Percentiles rank a stretch among this genome's conserved stretches.
Conservation (phyloP, 192 early-diverging fungal species). For the Coemansia sp. region DNA sequence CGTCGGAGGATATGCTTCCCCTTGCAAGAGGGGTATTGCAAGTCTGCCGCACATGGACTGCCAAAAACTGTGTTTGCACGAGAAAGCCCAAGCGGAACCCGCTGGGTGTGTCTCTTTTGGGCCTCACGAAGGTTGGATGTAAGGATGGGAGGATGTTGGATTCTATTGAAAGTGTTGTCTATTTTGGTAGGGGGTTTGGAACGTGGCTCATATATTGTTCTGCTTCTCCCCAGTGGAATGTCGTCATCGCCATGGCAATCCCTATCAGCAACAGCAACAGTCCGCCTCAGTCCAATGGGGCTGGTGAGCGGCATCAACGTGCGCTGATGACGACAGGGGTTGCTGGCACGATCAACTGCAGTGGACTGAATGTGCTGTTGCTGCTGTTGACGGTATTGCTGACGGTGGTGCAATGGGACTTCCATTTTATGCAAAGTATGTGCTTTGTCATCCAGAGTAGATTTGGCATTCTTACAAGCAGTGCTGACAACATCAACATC, state of each 20-base stretch:
- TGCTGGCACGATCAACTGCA: neutral
- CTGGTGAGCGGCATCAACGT: neutral
- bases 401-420: neutral
- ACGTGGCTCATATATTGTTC: neutral
- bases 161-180: neutral
- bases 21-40: neutral
- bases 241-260: neutral
- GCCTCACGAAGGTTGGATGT: neutral
- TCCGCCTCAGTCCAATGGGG: neutral
- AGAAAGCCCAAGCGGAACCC: constrained; percentile 11
- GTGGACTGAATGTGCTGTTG: neutral
- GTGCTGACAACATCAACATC: too few species aligned
- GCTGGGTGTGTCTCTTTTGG: neutral
- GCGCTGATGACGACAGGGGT: neutral
- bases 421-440: neutral
- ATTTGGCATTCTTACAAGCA: constrained; percentile 1
- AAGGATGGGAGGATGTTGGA: neutral
- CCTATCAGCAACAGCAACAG: neutral
- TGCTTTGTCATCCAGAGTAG: neutral
- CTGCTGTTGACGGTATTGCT: neutral
- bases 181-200: neutral
- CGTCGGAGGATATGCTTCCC: constrained; percentile 18
- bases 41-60: constrained; percentile 1
- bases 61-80: constrained; percentile 15
- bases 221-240: neutral